phyloP scores from a whole-genome alignment of 1,284 basidiomycete species.

The Neonothopanus nambi region DNA sequence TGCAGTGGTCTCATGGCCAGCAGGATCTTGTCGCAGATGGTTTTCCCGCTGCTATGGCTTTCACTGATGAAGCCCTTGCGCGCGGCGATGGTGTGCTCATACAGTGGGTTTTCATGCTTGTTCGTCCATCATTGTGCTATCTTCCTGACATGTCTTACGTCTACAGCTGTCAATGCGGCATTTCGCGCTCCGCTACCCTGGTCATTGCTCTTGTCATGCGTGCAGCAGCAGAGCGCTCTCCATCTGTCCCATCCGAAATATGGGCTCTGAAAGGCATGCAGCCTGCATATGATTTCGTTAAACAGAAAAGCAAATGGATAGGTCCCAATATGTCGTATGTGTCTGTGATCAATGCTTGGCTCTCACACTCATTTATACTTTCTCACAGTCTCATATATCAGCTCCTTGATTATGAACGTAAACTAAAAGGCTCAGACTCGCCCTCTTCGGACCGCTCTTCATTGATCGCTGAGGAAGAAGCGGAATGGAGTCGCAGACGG shows the following conservation, averaged over 20 bases:
- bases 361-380: slow-evolving; percentile 10
- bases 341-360: slow-evolving; percentile 18
- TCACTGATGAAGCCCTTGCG: slow-evolving; percentile 75
- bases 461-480: slow-evolving; percentile 64
- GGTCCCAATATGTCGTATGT: slow-evolving; percentile 96
- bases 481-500: slow-evolving; percentile 81
- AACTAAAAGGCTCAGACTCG: slow-evolving; percentile 54
- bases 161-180: slow-evolving; percentile 90
- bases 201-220: slow-evolving; percentile 96
- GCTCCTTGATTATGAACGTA: slow-evolving; percentile 90
- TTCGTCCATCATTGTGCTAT: slow-evolving; percentile 12
- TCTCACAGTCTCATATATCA: slow-evolving; percentile 87
- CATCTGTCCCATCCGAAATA: slow-evolving; percentile 69
- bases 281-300: slow-evolving; percentile 89
- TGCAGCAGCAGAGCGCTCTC: slow-evolving; percentile 74
- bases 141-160: slow-evolving; percentile 21
- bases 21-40: slow-evolving; percentile 79
- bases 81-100: slow-evolving; percentile 81
- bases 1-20: slow-evolving; percentile 94
- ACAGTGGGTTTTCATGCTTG: slow-evolving; percentile 62
- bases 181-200: slow-evolving; percentile 91
- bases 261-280: slow-evolving; percentile 89
- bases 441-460: slow-evolving; percentile 57
- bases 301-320: slow-evolving; percentile 84
- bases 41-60: slow-evolving; percentile 79